A percentile compares a stretch with the other conserved stretches of the same genome.
Conservation (phyloP, 805 yeast species). For the Suhomyces faveliae region DNA sequence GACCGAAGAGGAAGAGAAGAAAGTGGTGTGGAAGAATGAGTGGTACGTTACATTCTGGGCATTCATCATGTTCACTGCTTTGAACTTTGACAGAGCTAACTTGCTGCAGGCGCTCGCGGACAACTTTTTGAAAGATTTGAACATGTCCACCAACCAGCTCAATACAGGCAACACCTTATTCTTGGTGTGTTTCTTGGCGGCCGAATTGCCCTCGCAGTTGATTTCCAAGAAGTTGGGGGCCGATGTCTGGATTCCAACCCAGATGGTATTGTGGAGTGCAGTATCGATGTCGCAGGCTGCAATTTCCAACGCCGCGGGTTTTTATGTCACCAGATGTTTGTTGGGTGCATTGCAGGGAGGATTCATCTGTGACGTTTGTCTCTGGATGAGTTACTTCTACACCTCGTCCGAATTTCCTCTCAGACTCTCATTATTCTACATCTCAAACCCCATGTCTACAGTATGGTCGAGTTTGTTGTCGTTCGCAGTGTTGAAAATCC, state of each 20-base stretch:
- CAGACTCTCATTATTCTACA: slow-evolving; percentile 60
- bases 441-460: slow-evolving; percentile 49
- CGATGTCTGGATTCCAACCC: slow-evolving; percentile 25
- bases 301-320: slow-evolving; percentile 16
- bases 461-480: slow-evolving; percentile 48
- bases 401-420: slow-evolving; percentile 56
- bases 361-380: slow-evolving; percentile 55
- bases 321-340: slow-evolving; percentile 22
- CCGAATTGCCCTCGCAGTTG: slow-evolving; percentile 27
- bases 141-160: slow-evolving; percentile 22
- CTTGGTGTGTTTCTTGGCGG: slow-evolving; percentile 20
- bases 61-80: slow-evolving; percentile 21
- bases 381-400: slow-evolving; percentile 68
- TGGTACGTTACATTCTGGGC: slow-evolving; percentile 24
- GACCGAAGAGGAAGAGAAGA: slow-evolving; percentile 22
- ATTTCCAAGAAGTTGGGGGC: slow-evolving; percentile 26
- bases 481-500: slow-evolving; percentile 52
- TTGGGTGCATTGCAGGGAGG: slow-evolving; percentile 27
- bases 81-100: slow-evolving; percentile 26
- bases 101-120: slow-evolving; percentile 25
- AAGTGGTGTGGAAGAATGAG: slow-evolving; percentile 20
- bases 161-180: slow-evolving; percentile 24
- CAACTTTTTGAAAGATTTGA: slow-evolving; percentile 20
- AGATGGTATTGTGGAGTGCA: slow-evolving; percentile 23
- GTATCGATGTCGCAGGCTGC: slow-evolving; percentile 22